Conservation (phyloP, 208 protist genomes). For the Crithidia bombi region DNA sequence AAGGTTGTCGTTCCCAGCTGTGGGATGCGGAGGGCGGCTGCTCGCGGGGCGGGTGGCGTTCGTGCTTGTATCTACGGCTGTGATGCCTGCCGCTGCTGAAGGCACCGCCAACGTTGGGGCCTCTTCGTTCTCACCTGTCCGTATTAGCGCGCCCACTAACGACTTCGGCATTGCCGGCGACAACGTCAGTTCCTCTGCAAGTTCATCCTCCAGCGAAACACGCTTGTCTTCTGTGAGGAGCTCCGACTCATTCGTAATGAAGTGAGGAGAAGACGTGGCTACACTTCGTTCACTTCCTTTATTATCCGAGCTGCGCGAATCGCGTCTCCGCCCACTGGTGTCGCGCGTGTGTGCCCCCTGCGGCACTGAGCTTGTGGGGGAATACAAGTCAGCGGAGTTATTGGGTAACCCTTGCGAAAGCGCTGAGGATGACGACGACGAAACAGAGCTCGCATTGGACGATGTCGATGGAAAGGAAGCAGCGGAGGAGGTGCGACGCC, state of each 20-base stretch:
- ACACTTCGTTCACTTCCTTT: background rate
- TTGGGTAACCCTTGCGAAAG: background rate
- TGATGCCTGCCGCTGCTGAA: slow-evolving; percentile 4
- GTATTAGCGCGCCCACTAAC: background rate
- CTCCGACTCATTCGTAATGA: background rate
- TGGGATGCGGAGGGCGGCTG: background rate
- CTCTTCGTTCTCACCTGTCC: background rate
- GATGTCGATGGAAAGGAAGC: slow-evolving; percentile 4
- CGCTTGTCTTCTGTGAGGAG: slow-evolving; percentile 25
- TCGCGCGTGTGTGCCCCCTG: background rate
- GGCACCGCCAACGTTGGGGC: background rate
- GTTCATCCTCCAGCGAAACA: slow-evolving; percentile 9
- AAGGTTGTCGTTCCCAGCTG: background rate
- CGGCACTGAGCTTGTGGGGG: slow-evolving; percentile 1
- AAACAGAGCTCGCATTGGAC: background rate
- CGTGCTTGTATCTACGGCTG: slow-evolving; percentile 15
- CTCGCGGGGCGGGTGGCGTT: slow-evolving; percentile 2
- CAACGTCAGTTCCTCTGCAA: slow-evolving; percentile 19
- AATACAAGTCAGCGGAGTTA: background rate
- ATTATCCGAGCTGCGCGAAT: background rate
- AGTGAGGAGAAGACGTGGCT: background rate
- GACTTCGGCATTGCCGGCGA: background rate
- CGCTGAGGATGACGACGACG: background rate
- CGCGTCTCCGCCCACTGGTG: background rate
- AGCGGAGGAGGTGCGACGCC: slow-evolving; percentile 6